These are phyloP conservation scores for Podila verticillata DNA, from an alignment of 192 early-diverging fungal genomes.

Conservation along the genomic window DNA sequence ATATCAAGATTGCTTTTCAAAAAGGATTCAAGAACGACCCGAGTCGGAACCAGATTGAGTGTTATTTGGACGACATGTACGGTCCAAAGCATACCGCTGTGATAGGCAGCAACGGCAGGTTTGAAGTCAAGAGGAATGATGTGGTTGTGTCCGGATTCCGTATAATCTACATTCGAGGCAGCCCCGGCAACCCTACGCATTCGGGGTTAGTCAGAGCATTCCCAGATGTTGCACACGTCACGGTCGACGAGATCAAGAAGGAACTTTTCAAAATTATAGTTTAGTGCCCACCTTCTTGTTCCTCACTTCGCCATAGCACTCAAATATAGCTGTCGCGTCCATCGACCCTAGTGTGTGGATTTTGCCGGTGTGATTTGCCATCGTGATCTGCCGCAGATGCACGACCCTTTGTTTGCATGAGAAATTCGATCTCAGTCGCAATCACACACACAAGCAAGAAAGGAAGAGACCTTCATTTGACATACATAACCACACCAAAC, in stretches of 20 bases:
- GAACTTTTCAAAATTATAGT: constrained; percentile 31
- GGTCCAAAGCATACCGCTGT: constrained; percentile 13
- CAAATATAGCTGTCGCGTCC: too few species aligned
- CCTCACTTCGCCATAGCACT: too few species aligned
- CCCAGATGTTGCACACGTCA: constrained; percentile 30
- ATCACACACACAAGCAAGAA: too few species aligned
- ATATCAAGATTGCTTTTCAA: constrained; percentile 30
- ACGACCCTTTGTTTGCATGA: too few species aligned
- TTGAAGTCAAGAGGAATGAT: constrained; percentile 20
- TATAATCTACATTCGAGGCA: constrained; percentile 45
- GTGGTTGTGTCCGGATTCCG: constrained; percentile 16
- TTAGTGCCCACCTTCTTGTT: too few species aligned
- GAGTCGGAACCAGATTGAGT: constrained; percentile 35
- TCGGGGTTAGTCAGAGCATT: constrained; percentile 7
- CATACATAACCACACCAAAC: too few species aligned
- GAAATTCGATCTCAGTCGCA: too few species aligned
- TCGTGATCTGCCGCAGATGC: too few species aligned
- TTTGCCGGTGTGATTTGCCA: too few species aligned
- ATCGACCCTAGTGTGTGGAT: too few species aligned
- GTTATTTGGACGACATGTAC: constrained; percentile 25
- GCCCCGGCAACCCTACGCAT: constrained; percentile 24
- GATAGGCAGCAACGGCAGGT: constrained; percentile 7
- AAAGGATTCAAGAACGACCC: background rate
- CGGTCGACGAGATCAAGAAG: constrained; percentile 41
- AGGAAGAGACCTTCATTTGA: too few species aligned